A percentile compares a stretch with the other conserved stretches of the same genome.
Evolutionary conservation across 2,329 filamentous ascomycete species (phyloP).

Genomic region (Ceratocystis eucalypticola): DNA sequence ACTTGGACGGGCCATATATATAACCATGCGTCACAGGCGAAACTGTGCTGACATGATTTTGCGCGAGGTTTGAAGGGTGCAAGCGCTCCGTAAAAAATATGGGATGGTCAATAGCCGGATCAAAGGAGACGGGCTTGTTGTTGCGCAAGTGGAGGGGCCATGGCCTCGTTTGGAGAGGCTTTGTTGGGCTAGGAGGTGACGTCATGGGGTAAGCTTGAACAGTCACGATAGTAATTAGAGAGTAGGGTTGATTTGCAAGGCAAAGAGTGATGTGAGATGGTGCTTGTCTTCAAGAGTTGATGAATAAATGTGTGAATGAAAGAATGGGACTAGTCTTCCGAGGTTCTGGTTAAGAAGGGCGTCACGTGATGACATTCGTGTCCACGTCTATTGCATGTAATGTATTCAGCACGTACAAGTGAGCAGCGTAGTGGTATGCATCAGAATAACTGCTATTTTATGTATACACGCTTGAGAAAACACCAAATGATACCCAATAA

Average conservation of each 20-base stretch:
- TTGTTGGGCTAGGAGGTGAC: background rate
- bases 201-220: background rate
- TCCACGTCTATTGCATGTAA: too few species aligned
- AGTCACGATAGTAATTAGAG: background rate
- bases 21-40: constrained; percentile 16
- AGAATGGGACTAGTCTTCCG: background rate
- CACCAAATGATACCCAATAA: background rate
- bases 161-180: background rate
- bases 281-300: background rate
- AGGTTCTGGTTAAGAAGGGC: background rate
- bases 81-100: constrained; percentile 14
- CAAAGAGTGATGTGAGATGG: background rate
- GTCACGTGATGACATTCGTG: background rate
- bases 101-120: constrained; percentile 16
- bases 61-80: background rate
- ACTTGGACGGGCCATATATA: constrained; percentile 1
- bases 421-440: too few species aligned
- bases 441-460: too few species aligned
- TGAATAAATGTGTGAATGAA: background rate
- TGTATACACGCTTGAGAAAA: background rate
- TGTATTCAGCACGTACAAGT: too few species aligned
- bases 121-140: constrained; percentile 4
- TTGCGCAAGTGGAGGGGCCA: background rate
- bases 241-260: background rate
- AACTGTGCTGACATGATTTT: background rate